phyloP scores from a whole-genome alignment of 176 grass and related monocot genomes.

The Phyllostachys edulis region DNA sequence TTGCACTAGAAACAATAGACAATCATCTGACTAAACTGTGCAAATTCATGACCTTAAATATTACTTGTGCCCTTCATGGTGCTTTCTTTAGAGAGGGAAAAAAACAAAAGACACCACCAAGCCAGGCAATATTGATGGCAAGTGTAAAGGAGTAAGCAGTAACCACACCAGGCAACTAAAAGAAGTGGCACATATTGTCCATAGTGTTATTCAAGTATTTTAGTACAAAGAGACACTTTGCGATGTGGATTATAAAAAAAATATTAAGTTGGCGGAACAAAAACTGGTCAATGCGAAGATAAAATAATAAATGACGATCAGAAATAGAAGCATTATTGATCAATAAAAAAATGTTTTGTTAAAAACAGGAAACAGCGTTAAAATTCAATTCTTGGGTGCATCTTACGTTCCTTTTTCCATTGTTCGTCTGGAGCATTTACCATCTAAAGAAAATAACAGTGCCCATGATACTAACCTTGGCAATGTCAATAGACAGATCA shows the following conservation, averaged over 20 bases:
- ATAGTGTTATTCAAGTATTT: background rate
- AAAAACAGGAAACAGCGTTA: background rate
- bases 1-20: slow-evolving; percentile 3
- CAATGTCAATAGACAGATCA: background rate
- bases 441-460: background rate
- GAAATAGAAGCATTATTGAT: background rate
- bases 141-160: background rate
- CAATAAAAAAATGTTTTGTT: background rate
- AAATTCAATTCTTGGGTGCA: slow-evolving; percentile 11
- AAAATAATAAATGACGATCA: background rate
- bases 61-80: background rate
- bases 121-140: background rate
- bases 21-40: background rate
- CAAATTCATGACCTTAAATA: background rate
- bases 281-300: background rate
- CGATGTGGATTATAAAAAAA: background rate
- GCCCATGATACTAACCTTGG: background rate
- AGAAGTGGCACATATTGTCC: background rate
- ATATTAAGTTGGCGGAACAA: background rate
- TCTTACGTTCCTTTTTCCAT: background rate
- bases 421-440: background rate
- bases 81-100: background rate
- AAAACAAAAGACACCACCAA: background rate
- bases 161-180: slow-evolving; percentile 1
- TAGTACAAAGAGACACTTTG: background rate